Conservation (phyloP, 208 protist species). For the Trypanosoma boissoni region DNA sequence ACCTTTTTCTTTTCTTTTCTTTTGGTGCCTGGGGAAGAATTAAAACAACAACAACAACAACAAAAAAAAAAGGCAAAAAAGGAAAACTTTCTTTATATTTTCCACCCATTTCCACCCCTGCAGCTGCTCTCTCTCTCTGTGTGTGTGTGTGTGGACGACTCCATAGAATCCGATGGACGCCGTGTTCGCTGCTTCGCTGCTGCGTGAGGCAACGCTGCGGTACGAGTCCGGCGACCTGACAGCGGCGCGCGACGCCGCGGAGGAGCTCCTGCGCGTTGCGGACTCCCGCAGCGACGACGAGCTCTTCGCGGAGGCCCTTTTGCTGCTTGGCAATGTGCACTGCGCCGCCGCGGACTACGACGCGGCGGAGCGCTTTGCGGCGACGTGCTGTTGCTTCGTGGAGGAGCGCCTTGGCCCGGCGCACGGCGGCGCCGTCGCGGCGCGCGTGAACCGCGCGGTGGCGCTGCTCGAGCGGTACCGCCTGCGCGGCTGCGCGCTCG, state of each 20-base stretch:
- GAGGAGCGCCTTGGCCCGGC: slow-evolving; percentile 33
- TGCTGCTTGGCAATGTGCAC: slow-evolving; percentile 53
- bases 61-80: too few relatives aligned
- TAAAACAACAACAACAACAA: too few relatives aligned
- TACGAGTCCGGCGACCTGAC: neutral
- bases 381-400: slow-evolving; percentile 53
- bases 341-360: slow-evolving; percentile 32
- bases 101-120: too few relatives aligned
- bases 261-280: slow-evolving; percentile 8
- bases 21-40: too few relatives aligned
- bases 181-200: neutral
- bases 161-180: too few relatives aligned
- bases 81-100: too few relatives aligned
- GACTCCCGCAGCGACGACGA: slow-evolving; percentile 14
- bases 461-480: slow-evolving; percentile 39
- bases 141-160: too few relatives aligned
- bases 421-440: slow-evolving; percentile 29
- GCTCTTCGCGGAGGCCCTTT: slow-evolving; percentile 40
- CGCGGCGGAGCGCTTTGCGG: slow-evolving; percentile 58
- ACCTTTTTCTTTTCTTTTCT: too few relatives aligned
- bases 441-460: slow-evolving; percentile 47
- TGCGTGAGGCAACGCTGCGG: neutral
- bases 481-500: neutral
- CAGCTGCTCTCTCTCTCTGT: too few relatives aligned
- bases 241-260: neutral